These are phyloP conservation scores for Populus deltoides DNA, from an alignment of 345 rosid species.

Conservation along the genomic window DNA sequence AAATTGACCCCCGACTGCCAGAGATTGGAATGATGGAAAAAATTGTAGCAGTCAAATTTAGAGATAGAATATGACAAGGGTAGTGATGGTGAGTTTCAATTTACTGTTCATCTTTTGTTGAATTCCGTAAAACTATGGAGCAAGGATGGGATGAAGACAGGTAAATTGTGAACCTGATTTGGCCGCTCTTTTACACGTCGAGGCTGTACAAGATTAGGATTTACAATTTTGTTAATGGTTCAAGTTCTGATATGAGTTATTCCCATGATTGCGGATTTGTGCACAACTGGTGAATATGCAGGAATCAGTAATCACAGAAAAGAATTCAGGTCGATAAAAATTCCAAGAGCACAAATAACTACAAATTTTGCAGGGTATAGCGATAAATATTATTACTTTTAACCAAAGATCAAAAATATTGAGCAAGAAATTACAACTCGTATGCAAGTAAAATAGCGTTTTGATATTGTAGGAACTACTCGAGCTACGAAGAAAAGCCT, in stretches of 20 bases:
- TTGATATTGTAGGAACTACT: slow-evolving; percentile 3
- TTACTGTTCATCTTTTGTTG: neutral
- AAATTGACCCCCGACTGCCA: neutral
- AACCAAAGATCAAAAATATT: slow-evolving; percentile 20
- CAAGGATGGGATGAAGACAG: neutral
- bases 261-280: neutral
- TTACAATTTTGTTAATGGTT: neutral
- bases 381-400: neutral
- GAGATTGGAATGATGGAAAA: neutral
- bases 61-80: neutral
- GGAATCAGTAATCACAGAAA: too few species aligned
- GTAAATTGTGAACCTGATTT: neutral
- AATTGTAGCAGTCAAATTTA: neutral
- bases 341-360: neutral
- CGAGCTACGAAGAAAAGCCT: neutral
- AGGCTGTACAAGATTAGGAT: neutral
- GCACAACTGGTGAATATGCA: neutral
- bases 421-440: slow-evolving; percentile 18
- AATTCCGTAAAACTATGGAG: neutral
- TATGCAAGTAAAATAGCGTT: neutral
- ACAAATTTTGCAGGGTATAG: neutral
- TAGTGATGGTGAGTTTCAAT: neutral
- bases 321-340: neutral
- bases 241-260: neutral
- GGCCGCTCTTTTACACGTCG: neutral